A percentile compares a stretch with the other conserved stretches of the same genome.
Conservation (phyloP, 805 yeast species). For the Monosporozyma yasuniensis region DNA sequence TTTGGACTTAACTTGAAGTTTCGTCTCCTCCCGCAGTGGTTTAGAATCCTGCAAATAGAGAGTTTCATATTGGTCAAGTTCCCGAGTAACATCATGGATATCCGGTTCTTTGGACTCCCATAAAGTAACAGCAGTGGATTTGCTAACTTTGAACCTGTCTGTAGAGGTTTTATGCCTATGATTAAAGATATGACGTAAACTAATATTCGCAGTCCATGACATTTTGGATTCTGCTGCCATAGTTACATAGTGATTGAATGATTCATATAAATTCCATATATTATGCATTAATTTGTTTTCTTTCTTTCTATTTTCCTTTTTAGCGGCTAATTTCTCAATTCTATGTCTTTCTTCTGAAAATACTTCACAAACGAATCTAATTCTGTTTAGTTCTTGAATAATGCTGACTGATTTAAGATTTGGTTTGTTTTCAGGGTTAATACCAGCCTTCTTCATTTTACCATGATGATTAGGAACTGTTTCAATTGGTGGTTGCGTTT, state of each 20-base stretch:
- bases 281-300: not conserved
- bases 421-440: not conserved
- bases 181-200: not conserved
- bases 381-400: not conserved
- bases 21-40: not conserved
- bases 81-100: not conserved
- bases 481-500: not conserved
- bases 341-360: not conserved
- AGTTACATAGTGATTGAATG: not conserved
- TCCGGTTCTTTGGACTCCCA: not conserved
- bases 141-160: not conserved
- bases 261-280: not conserved
- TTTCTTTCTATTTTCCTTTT: not conserved
- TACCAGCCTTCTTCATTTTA: not conserved
- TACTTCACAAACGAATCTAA: not conserved
- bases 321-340: not conserved
- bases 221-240: not conserved
- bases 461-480: not conserved
- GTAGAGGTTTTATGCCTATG: not conserved
- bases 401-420: not conserved
- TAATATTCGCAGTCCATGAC: not conserved
- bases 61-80: not conserved
- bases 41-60: not conserved
- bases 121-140: not conserved
- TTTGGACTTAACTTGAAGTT: not conserved